Evolutionary conservation across 1,284 basidiomycete species (phyloP), one percentile per base, ranked within the genome.

Genomic region (Pseudozyma hubeiensis): DNA sequence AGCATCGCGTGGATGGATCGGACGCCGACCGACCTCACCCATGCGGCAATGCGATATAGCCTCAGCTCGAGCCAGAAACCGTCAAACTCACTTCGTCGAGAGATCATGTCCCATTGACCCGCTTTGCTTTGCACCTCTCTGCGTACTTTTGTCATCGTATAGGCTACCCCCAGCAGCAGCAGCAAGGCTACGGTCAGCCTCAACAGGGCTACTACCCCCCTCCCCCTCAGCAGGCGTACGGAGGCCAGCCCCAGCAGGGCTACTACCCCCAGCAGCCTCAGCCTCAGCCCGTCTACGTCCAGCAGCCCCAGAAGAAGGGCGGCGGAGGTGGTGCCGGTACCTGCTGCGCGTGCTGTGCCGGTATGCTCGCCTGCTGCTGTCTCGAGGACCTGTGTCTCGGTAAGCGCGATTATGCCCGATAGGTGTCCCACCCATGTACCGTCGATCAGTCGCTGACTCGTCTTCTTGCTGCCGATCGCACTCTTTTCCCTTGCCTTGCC

Each of bases 331-430:
- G 49, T 1, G 44, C 44, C 6, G 51, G 44, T 37, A 64, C 60
- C 17, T 75, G 73, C 64, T 75, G 73, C 46, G 73, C 73, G 11
- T 75, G 73, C 73, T 75, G 73, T 56, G 73, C 73, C 43, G 73
- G 73, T 75, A 75, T 75, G 73, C 68, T 75, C 49, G 73, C 73
- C 24, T 75, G 73, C 43, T 75, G 73, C 64, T 75, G 73, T 62
- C 68, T 75, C 57, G 73, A 75, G 53, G 73, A 75, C 50, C 73
- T 75, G 45, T 75, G 73, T 71, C 73, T 75, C 37, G 71, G 65
- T 68, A 58, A n/a, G 55, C 54, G 44, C 13, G 13, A 9, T 14
- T 11, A 31, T 24, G n/a, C 14, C 29, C 9, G 11, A 6, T 7
- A 34, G 7, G 4, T n/a, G 37, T 11, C 13, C 17, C 30, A 13